A percentile compares a stretch with the other conserved stretches of the same genome.
Conservation (phyloP, 225 moss, liverwort and hornwort genomes). For the Bryum argenteum region DNA sequence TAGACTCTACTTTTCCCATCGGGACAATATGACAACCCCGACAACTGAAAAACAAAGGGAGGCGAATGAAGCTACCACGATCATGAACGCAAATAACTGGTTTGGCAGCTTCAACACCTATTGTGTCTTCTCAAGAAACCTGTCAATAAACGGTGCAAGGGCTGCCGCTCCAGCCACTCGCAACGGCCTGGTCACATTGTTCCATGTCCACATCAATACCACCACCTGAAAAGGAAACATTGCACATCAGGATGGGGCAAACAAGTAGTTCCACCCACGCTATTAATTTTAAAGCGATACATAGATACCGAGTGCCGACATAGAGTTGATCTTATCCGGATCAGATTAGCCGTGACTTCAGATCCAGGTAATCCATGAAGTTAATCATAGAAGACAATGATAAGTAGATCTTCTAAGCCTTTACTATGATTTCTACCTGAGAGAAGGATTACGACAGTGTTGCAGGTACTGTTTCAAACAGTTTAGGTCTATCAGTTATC, state of each 20-base stretch:
- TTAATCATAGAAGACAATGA: too few relatives aligned
- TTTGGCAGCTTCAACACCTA: constrained; percentile 82
- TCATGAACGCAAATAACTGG: constrained; percentile 94
- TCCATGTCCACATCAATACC: constrained; percentile 97
- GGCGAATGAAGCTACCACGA: constrained; percentile 89
- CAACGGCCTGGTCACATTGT: constrained; percentile 95
- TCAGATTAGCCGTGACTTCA: not conserved
- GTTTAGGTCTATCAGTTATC: not conserved
- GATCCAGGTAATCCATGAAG: too few relatives aligned
- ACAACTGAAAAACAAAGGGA: constrained; percentile 86
- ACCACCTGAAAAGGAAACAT: constrained; percentile 59
- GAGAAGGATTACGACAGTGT: constrained; percentile 3
- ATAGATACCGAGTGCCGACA: not conserved
- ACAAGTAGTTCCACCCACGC: not conserved
- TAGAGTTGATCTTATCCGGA: not conserved
- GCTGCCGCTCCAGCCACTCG: constrained; percentile 97
- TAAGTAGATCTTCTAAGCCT: too few relatives aligned
- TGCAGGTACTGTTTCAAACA: not conserved
- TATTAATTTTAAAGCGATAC: too few relatives aligned
- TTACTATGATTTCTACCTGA: too few relatives aligned
- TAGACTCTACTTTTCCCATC: constrained; percentile 76
- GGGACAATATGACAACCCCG: constrained; percentile 79
- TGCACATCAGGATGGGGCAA: constrained; percentile 27
- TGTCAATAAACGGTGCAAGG: constrained; percentile 82
- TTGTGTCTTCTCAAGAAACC: constrained; percentile 86